Base-by-base conservation (phyloP, 2,329 filamentous ascomycete genomes). In the Aspergillus fijiensis region DNA sequence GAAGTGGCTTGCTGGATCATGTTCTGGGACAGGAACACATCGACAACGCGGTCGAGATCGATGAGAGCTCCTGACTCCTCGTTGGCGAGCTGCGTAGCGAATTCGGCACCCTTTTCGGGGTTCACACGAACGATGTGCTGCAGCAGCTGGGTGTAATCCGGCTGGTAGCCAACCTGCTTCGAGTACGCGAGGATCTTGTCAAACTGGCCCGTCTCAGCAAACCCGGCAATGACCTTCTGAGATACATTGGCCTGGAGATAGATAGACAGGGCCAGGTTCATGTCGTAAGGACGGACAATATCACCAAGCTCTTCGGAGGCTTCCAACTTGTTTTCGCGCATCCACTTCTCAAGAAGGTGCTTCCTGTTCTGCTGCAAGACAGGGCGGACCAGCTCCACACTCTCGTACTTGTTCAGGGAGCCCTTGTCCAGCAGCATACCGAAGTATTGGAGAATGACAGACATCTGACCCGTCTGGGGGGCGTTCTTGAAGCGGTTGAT, bases 1-100 rank as follows among this genome's bases (percentile, higher is more conserved):
- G 94, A 93, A 2, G 96, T 99, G 7, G 94, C 94, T 77, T 96
- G 92, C 75, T 98, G 96, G 53, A 98, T 86, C 92, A 98, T 95
- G 71, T 92, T 93, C 77, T 99, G 95, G 10, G 93, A 93, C 78
- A 97, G 90, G 88, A 99, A 99, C 61, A 99, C 92, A 76, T 99
- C 95, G 52, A 97, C 92, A 25, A 97, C 93, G 51, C 94, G 91
- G 74, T 96, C 92, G 59, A 98, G 87, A 69, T 98, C 95, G 66
- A 99, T 89, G 60, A 97, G 81, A 25, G 93, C 89, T 27, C 92
- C 93, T 61, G 88, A 87, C 72, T 96, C 91, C 69, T 95, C 89
- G 76, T 95, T 96, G 49, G 91, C 94, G 62, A 99, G 85, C 65
- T 91, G 87, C n/a, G 90, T 90, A 23, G 95, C 96, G 70, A 99